Evolutionary conservation across 371 early-diverging fungal genomes (phyloP), one percentile per base, ranked within the genome.

Genomic region (Rhizopus arrhizus): DNA sequence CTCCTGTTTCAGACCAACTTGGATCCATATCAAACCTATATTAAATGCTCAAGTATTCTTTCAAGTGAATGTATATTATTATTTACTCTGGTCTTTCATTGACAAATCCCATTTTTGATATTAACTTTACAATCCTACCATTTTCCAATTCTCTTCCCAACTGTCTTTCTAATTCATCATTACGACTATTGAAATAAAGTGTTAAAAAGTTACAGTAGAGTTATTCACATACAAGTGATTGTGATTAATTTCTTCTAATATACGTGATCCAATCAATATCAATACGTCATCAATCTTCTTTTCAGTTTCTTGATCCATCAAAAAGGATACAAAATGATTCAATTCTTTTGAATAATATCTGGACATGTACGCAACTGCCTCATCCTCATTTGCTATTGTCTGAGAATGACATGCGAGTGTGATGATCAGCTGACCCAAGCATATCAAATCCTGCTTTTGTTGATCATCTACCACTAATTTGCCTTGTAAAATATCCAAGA

Each of bases 1-100:
- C 97, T 29, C 98, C 98, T 0, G 96, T 98, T 70, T 98, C 97
- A 12, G 97, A 89, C 97, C 98, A 98, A 43, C 89, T 87, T 3
- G 93, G 89, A 72, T 96, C 97, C 86, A 56, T 91, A 56, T 91
- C 91, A 65, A 92, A 93, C 61, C 89, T 90, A 66, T 3, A 41
- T 22, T 36, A n/a, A 16, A 11, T 9, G 5, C 35, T 6, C 34
- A 34, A 52, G 29, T 12, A 10, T 10, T 15, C 5, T 11, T 36
- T 11, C 11, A 9, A 13, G 6, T 43, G 5, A 11, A 8, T 28
- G 12, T 40, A 35, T 34, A 40, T 32, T 5, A 32, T 40, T 11
- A 13, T 10, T 64, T 82, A 90, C 91, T 95, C 96, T 33, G 96
- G 94, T 46, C 98, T 80, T 76, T 97, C 98, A 66, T 94, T 95